Evolutionary conservation across 164 flowering plant genomes (phyloP).

Genomic region (Annona cherimola): DNA sequence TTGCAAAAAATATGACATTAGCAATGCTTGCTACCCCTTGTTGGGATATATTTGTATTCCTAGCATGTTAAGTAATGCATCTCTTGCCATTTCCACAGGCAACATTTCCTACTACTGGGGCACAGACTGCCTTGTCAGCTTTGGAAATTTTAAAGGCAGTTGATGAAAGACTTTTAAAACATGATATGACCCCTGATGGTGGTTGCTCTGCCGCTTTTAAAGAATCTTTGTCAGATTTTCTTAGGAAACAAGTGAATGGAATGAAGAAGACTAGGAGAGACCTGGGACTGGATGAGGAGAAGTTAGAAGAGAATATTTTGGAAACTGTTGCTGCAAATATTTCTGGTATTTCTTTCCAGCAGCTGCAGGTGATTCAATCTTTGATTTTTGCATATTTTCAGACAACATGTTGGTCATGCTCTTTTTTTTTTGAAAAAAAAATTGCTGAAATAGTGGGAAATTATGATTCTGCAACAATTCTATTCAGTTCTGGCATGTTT

Average conservation of each 20-base stretch:
- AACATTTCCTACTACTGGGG: conserved; percentile 55
- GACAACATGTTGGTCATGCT: neutral
- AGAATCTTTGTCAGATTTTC: conserved; percentile 33
- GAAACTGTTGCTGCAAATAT: conserved; percentile 45
- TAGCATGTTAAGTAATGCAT: neutral
- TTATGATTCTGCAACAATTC: neutral
- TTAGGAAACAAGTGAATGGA: conserved; percentile 18
- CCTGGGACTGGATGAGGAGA: conserved; percentile 30
- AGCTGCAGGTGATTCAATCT: conserved; percentile 53
- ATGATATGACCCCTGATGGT: conserved; percentile 34
- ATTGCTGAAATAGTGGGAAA: neutral
- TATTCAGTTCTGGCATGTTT: neutral
- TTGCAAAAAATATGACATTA: no score
- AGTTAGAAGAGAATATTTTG: conserved; percentile 6
- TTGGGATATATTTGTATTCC: no score
- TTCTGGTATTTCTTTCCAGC: conserved; percentile 56
- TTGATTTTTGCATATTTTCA: neutral
- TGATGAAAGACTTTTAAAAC: conserved; percentile 29
- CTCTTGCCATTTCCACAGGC: conserved; percentile 43
- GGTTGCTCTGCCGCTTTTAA: conserved; percentile 54
- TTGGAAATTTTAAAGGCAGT: conserved; percentile 31
- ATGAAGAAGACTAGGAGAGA: conserved; percentile 22
- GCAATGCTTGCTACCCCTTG: no score
- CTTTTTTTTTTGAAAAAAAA: no score
- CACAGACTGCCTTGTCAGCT: conserved; percentile 34